These are phyloP conservation scores for Arachis monticola DNA, from an alignment of 331 rosid genomes.

Conservation along the genomic window DNA sequence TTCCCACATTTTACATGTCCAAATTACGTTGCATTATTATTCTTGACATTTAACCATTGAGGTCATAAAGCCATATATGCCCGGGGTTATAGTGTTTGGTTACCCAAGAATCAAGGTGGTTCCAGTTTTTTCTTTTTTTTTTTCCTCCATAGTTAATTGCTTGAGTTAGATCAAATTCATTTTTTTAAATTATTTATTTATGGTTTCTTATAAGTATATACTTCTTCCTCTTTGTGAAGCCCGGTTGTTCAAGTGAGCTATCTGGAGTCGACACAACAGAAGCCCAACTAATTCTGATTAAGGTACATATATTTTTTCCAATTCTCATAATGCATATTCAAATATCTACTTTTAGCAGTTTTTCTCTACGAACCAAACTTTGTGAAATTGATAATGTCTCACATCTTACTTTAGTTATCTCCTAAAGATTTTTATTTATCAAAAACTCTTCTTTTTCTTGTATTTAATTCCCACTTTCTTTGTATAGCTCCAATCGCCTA, in stretches of 20 bases:
- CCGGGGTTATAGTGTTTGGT: conserved; percentile 31
- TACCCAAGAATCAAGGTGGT: conserved; percentile 10
- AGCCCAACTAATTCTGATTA: conserved; percentile 89
- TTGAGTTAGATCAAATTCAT: conserved; percentile 10
- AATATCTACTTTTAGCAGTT: conserved; percentile 12
- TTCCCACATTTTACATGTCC: conserved; percentile 11
- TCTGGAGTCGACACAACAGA: conserved; percentile 65
- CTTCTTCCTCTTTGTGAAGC: conserved; percentile 60
- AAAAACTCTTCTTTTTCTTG: background rate
- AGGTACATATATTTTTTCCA: conserved; percentile 55
- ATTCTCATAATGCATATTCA: conserved; percentile 25
- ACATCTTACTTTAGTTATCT: background rate
- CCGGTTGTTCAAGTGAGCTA: conserved; percentile 98
- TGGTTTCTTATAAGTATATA: conserved; percentile 27
- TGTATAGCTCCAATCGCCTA: conserved; percentile 1
- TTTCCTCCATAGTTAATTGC: conserved; percentile 15
- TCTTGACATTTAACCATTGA: background rate
- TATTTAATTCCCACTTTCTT: background rate
- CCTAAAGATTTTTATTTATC: conserved; percentile 5
- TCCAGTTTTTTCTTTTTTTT: background rate
- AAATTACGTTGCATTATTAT: conserved; percentile 9
- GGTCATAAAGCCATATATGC: conserved; percentile 11
- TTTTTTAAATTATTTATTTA: background rate
- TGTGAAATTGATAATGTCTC: background rate
- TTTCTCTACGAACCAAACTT: conserved; percentile 17